Conservation (phyloP, 495 filamentous ascomycete species). For the Diplogelasinospora grovesii region DNA sequence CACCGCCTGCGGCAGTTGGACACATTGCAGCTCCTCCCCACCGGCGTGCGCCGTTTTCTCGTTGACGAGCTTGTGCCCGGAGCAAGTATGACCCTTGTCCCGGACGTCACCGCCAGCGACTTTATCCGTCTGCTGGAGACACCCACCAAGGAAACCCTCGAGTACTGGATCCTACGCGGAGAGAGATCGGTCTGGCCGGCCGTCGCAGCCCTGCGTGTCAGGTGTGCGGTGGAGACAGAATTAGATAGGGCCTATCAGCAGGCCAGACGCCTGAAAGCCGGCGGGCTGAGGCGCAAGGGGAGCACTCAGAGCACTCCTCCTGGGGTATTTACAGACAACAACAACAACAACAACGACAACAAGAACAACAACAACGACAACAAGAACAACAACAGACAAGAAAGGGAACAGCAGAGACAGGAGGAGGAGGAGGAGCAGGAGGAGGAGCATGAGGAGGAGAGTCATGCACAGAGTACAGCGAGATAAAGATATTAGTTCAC, state of each 20-base stretch:
- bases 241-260: conserved; percentile 77
- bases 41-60: conserved; percentile 63
- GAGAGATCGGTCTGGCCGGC: conserved; percentile 90
- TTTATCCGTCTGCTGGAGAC: conserved; percentile 72
- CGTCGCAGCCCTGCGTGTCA: conserved; percentile 70
- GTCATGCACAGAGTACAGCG: background rate
- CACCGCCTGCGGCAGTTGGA: conserved; percentile 82
- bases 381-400: background rate
- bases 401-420: background rate
- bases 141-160: conserved; percentile 65
- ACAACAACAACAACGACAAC: too few species aligned
- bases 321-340: too few species aligned
- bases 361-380: too few species aligned
- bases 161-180: conserved; percentile 80
- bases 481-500: background rate
- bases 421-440: background rate
- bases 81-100: conserved; percentile 73
- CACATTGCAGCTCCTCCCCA: conserved; percentile 64
- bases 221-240: conserved; percentile 83
- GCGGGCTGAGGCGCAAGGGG: conserved; percentile 30
- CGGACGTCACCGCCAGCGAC: conserved; percentile 65
- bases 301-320: conserved; percentile 31
- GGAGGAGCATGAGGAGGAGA: conserved; percentile 12
- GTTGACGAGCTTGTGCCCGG: conserved; percentile 85
- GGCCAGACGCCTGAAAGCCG: conserved; percentile 55